Base-by-base conservation (phyloP, 78 protist species). In the Polysphondylium violaceum region DNA sequence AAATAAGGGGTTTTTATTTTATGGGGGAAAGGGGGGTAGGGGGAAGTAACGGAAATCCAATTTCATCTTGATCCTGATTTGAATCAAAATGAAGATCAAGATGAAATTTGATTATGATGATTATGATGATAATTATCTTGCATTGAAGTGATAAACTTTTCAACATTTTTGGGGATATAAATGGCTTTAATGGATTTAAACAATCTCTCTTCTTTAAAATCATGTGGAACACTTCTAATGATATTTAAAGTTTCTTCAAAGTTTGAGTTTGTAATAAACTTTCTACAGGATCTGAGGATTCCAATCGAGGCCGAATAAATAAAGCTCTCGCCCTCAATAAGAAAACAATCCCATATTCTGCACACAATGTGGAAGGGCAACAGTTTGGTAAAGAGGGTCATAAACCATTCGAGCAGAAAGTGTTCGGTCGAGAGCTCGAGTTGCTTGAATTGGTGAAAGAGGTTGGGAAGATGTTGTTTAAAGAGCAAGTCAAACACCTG, bases 371-470 rank as follows among this genome's bases (percentile, higher is more conserved):
- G 68, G 16, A 93, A 25, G 1, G 96, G 90, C 19, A 93, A 27
- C 43, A 47, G 88, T 55, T 73, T 59, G 29, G 87, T 61, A 40
- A 93, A 93, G n/a, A 78, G 29, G 7, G 96, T 93, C 65, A 93
- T 65, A 33, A 79, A 72, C 96, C 96, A 93, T 53, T 93, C 94
- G 23, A 87, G 53, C n/a, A 93, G 47, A 69, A 63, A 92, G 60
- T 55, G 74, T 56, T 92, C 95, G 8, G 92, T 23, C 29, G 74
- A 29, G 12, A 92, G 23, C 17, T 47, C 76, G 6, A 86, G 59
- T 53, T 60, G 40, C 1, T 35, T 27, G 47, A 92, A 86, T 29
- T 58, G 38, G 11, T 38, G 29, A 31, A 60, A 51, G 19, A 92
- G 72, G 27, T 76, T 72, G 1, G 95, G 92, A 11, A 87, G 65